Evolutionary conservation across 768 basidiomycete genomes (phyloP).

Genomic region (Boletellus ananiceps): DNA sequence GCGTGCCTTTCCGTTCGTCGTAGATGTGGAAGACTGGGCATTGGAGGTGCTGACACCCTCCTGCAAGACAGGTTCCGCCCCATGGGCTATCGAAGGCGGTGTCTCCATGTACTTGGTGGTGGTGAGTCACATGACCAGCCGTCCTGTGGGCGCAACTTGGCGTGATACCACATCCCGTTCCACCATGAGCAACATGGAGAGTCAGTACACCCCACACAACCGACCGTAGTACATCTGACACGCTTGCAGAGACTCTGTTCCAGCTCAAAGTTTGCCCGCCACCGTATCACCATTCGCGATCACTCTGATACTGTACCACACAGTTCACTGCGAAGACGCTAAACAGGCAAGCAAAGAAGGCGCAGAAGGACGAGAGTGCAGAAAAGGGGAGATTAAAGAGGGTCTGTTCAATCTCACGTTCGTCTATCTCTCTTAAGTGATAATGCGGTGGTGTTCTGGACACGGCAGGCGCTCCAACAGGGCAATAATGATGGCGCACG

Average conservation of each 20-base stretch:
- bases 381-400: constrained; percentile 94
- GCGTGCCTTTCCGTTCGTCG: constrained; percentile 1
- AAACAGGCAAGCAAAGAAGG: constrained; percentile 93
- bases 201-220: constrained; percentile 43
- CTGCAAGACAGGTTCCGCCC: not conserved
- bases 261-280: constrained; percentile 78
- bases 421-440: not conserved
- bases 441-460: not conserved
- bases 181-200: constrained; percentile 81
- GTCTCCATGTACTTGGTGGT: not conserved
- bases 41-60: not conserved
- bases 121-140: not conserved
- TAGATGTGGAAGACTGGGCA: not conserved
- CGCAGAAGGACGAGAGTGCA: constrained; percentile 86
- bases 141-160: not conserved
- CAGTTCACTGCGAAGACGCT: constrained; percentile 98
- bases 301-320: constrained; percentile 9
- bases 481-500: constrained; percentile 95
- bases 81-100: not conserved
- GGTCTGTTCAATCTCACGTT: constrained; percentile 39
- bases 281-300: constrained; percentile 8
- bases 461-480: constrained; percentile 81
- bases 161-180: not conserved
- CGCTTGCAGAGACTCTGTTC: constrained; percentile 83
- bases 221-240: not conserved